These are phyloP conservation scores for Dryadomyces sulphureus DNA, from an alignment of 2,329 filamentous ascomycete species.

Conservation along the genomic window DNA sequence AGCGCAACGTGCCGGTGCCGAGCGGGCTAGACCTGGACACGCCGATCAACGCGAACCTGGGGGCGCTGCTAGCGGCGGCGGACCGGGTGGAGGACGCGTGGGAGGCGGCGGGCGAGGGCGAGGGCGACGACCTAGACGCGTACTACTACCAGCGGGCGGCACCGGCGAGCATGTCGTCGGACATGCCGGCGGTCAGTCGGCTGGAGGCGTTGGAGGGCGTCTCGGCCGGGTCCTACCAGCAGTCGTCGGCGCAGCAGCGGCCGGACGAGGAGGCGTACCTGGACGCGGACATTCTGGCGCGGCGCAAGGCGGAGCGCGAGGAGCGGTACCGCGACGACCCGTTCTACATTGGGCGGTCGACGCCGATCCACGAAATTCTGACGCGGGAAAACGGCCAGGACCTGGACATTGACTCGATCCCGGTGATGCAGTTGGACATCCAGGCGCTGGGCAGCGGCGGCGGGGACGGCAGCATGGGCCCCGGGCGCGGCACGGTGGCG, in stretches of 20 bases:
- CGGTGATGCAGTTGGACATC: conserved; percentile 83
- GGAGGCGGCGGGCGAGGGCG: conserved; percentile 18
- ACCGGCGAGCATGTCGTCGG: conserved; percentile 35
- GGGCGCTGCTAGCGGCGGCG: conserved; percentile 46
- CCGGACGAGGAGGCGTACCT: conserved; percentile 49
- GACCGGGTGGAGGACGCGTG: conserved; percentile 23
- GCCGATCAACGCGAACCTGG: conserved; percentile 65
- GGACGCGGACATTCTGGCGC: conserved; percentile 59
- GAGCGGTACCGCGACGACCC: conserved; percentile 87
- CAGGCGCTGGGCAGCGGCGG: conserved; percentile 30
- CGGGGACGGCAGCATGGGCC: conserved; percentile 3
- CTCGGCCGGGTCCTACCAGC: conserved; percentile 14
- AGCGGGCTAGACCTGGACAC: conserved; percentile 63
- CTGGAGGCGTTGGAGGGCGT: conserved; percentile 27
- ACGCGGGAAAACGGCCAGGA: conserved; percentile 59
- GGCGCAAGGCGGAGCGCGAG: conserved; percentile 58
- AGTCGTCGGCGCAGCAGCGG: conserved; percentile 24
- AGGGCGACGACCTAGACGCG: conserved; percentile 41
- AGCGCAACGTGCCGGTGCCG: conserved; percentile 73
- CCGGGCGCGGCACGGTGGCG: conserved; percentile 10
- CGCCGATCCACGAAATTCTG: conserved; percentile 65
- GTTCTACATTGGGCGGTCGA: conserved; percentile 71
- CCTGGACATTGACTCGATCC: conserved; percentile 86
- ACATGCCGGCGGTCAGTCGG: conserved; percentile 41
- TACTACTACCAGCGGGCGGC: conserved; percentile 47